These are phyloP conservation scores for Perilla frutescens DNA, from an alignment of 257 asterid genomes.

Conservation along the genomic window DNA sequence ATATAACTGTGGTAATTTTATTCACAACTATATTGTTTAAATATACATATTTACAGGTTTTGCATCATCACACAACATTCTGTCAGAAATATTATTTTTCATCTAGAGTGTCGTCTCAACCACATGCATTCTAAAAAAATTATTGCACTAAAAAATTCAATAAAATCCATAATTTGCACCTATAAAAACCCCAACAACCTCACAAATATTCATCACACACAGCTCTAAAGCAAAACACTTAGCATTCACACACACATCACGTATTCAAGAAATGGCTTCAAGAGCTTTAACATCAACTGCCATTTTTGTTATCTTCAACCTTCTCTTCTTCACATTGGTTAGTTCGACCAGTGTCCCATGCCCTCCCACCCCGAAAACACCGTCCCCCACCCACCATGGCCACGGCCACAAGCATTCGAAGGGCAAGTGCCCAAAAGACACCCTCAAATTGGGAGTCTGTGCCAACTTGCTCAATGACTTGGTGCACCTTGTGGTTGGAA, in stretches of 20 bases:
- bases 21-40: neutral
- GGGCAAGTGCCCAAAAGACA: conserved; percentile 45
- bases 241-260: too few relatives aligned
- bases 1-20: neutral
- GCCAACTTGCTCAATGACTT: conserved; percentile 43
- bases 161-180: neutral
- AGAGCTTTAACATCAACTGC: neutral
- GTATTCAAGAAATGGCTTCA: neutral
- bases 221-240: neutral
- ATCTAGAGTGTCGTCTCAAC: neutral
- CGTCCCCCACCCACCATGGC: conserved; percentile 3
- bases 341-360: conserved; percentile 11
- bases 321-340: conserved; percentile 24
- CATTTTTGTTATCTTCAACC: neutral
- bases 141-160: neutral
- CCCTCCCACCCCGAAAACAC: neutral
- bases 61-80: neutral
- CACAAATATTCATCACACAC: neutral
- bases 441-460: conserved; percentile 47
- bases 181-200: neutral
- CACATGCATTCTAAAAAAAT: conserved; percentile 9
- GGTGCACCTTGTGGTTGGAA: conserved; percentile 43
- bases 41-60: neutral
- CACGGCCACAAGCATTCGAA: conserved; percentile 11
- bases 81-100: conserved; percentile 14